These are phyloP conservation scores for Aspergillus fijiensis DNA, from an alignment of 2,329 filamentous ascomycete genomes.

Conservation along the genomic window DNA sequence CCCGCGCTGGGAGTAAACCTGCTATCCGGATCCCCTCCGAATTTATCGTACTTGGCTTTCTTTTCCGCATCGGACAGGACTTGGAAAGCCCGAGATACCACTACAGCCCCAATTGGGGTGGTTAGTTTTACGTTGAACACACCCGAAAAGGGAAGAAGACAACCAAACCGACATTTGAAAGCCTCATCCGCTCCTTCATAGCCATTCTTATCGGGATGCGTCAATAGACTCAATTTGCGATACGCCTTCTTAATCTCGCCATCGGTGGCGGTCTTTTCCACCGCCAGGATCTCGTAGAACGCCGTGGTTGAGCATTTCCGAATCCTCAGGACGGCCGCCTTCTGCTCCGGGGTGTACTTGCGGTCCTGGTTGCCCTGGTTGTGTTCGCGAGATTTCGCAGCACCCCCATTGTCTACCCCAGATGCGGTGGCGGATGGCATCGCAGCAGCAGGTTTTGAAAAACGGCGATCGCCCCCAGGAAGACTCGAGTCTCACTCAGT, in stretches of 20 bases:
- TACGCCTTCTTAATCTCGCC: conserved; percentile 96
- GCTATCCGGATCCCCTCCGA: conserved; percentile 88
- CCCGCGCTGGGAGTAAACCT: conserved; percentile 64
- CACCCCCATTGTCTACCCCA: conserved; percentile 47
- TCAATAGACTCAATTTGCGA: conserved; percentile 87
- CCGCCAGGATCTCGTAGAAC: conserved; percentile 90
- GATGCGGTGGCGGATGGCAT: conserved; percentile 49
- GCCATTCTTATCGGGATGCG: conserved; percentile 98
- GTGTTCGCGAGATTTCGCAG: conserved; percentile 47
- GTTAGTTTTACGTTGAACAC: conserved; percentile 42
- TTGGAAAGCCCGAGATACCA: conserved; percentile 92
- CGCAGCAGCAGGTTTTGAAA: background rate
- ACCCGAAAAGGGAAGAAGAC: conserved; percentile 57
- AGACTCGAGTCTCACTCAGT: background rate
- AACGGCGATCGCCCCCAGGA: background rate
- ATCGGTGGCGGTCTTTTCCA: conserved; percentile 69
- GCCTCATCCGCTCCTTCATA: conserved; percentile 94
- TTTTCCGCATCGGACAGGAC: conserved; percentile 92
- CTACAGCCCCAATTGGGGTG: conserved; percentile 31
- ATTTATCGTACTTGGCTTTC: conserved; percentile 81
- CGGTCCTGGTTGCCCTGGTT: conserved; percentile 53
- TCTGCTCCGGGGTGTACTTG: conserved; percentile 83
- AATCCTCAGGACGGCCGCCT: conserved; percentile 86
- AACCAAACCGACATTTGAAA: conserved; percentile 71
- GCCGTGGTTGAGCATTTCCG: conserved; percentile 78